Percentiles rank a stretch among this genome's conserved stretches.
Evolutionary conservation across 2,329 filamentous ascomycete genomes (phyloP).

Genomic region (Calycina herbarum): DNA sequence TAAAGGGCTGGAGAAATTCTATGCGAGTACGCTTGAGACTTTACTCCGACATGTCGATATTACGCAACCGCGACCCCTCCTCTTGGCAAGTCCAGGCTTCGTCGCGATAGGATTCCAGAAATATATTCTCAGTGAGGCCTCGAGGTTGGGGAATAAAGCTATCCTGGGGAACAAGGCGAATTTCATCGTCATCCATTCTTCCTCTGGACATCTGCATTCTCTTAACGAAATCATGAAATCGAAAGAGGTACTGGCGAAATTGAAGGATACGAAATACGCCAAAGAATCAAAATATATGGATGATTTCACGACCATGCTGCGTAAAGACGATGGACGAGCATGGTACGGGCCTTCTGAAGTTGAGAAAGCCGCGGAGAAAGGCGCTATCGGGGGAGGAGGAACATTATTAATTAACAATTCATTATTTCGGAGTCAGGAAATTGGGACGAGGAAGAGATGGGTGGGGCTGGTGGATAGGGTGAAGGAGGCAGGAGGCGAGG

Average conservation of each 20-base stretch:
- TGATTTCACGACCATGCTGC: constrained; percentile 73
- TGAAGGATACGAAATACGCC: constrained; percentile 86
- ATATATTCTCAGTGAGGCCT: constrained; percentile 66
- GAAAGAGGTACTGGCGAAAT: constrained; percentile 71
- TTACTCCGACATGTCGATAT: constrained; percentile 80
- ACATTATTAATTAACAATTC: constrained; percentile 83
- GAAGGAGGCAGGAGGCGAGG: constrained; percentile 82
- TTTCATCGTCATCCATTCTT: constrained; percentile 75
- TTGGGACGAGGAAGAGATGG: constrained; percentile 75
- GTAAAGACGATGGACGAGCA: constrained; percentile 81
- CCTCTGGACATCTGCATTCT: constrained; percentile 82
- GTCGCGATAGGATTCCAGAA: constrained; percentile 77
- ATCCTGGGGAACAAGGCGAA: constrained; percentile 64
- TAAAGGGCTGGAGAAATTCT: constrained; percentile 76
- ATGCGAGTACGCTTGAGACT: constrained; percentile 71
- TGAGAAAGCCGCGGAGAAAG: constrained; percentile 77
- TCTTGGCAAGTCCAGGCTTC: constrained; percentile 89
- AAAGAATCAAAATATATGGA: constrained; percentile 84
- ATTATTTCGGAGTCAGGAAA: constrained; percentile 80
- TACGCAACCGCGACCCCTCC: constrained; percentile 64
- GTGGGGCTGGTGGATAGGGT: constrained; percentile 86
- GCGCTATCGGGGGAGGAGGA: constrained; percentile 83
- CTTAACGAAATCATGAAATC: constrained; percentile 85
- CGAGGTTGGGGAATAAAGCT: constrained; percentile 63
- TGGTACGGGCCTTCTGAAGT: constrained; percentile 89